Evolutionary conservation across 2,329 filamentous ascomycete species (phyloP).

Genomic region (Clarireedia paspali): DNA sequence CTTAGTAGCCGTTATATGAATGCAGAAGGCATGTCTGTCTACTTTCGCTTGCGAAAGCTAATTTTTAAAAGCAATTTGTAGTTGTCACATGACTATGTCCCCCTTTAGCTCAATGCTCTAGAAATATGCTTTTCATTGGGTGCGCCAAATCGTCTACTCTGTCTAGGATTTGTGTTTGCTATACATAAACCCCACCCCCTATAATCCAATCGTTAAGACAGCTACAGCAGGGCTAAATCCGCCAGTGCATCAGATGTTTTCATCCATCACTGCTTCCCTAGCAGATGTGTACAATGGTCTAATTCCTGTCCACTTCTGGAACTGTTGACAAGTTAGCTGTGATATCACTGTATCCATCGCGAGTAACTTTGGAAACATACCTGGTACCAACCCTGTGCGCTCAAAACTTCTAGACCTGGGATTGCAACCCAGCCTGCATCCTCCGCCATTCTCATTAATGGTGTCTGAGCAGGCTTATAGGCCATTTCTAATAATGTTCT

Average conservation of each 20-base stretch:
- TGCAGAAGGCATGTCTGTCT: too few relatives aligned
- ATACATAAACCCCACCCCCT: neutral
- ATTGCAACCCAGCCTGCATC: slow-evolving; percentile 75
- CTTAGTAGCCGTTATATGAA: too few relatives aligned
- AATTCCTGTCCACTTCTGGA: slow-evolving; percentile 79
- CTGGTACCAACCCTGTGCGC: slow-evolving; percentile 85
- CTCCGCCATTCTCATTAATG: slow-evolving; percentile 75
- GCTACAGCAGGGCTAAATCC: neutral
- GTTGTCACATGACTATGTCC: too few relatives aligned
- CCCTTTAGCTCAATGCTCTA: too few relatives aligned
- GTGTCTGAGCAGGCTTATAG: slow-evolving; percentile 80
- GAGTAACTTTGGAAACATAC: slow-evolving; percentile 38
- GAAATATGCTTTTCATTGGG: neutral
- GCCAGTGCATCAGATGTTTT: neutral
- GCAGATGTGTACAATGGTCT: slow-evolving; percentile 64
- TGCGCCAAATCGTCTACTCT: neutral
- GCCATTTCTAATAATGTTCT: slow-evolving; percentile 87
- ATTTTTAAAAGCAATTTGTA: too few relatives aligned
- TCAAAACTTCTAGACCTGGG: slow-evolving; percentile 79
- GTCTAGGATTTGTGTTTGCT: neutral
- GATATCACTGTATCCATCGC: slow-evolving; percentile 17
- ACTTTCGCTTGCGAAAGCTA: too few relatives aligned
- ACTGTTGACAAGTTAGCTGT: slow-evolving; percentile 37
- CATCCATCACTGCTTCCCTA: slow-evolving; percentile 46
- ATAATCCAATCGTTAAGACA: neutral